Conservation (phyloP, 352 stramenopile genomes). For the Pythium volutum region DNA sequence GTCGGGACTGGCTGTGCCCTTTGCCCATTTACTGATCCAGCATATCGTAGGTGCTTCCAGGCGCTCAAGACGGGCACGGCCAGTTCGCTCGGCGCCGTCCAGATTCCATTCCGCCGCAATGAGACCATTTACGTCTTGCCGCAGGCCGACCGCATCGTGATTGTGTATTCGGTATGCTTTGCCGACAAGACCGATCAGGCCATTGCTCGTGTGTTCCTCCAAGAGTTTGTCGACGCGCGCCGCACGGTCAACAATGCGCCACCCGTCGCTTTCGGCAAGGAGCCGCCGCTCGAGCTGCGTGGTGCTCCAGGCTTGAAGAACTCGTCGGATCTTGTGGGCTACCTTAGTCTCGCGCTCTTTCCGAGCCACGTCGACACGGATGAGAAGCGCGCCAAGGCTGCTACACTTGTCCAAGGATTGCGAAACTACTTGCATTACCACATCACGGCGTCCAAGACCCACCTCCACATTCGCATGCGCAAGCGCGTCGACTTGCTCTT, state of each 20-base stretch:
- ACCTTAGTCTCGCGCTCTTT: constrained; percentile 89
- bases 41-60: constrained; percentile 53
- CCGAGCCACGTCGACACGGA: constrained; percentile 85
- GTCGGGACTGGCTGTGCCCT: not conserved
- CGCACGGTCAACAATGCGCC: constrained; percentile 93
- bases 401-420: constrained; percentile 86
- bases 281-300: constrained; percentile 86
- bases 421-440: constrained; percentile 96
- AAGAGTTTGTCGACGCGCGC: constrained; percentile 92
- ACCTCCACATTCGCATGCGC: constrained; percentile 95
- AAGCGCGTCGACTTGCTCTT: constrained; percentile 91
- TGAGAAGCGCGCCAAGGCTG: constrained; percentile 86
- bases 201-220: constrained; percentile 88
- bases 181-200: constrained; percentile 92
- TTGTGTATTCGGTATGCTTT: constrained; percentile 93
- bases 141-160: constrained; percentile 85
- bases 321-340: constrained; percentile 81
- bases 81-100: constrained; percentile 52
- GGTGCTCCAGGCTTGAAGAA: constrained; percentile 58
- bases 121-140: constrained; percentile 87
- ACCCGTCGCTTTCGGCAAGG: constrained; percentile 88
- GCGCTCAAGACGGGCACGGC: constrained; percentile 64
- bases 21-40: not conserved
- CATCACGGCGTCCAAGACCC: constrained; percentile 95
- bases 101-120: constrained; percentile 85